These are phyloP conservation scores for Brassica incana DNA, from an alignment of 345 rosid species.

Conservation along the genomic window DNA sequence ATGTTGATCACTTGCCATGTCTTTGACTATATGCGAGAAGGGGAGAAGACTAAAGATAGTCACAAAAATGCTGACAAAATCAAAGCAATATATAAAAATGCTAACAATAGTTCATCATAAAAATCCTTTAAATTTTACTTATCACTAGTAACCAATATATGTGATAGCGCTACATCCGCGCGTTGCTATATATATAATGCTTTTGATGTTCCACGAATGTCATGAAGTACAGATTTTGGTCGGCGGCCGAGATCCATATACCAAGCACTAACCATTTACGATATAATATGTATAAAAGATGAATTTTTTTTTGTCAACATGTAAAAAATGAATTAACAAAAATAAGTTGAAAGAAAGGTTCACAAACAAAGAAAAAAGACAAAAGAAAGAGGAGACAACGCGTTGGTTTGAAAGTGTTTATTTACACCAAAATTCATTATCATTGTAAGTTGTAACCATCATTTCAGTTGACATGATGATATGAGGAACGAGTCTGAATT, in stretches of 20 bases:
- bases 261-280: constrained; percentile 16
- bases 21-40: no score
- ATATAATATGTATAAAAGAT: not conserved
- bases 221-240: constrained; percentile 23
- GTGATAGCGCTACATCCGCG: not conserved
- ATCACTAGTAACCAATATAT: not conserved
- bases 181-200: not conserved
- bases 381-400: constrained; percentile 27
- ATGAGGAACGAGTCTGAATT: constrained; percentile 19
- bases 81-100: no score
- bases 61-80: no score
- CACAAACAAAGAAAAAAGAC: not conserved
- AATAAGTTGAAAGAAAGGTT: not conserved
- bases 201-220: constrained; percentile 29
- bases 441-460: constrained; percentile 17
- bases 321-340: not conserved
- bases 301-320: no score
- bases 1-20: no score
- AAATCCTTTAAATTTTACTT: not conserved
- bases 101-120: no score
- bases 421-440: constrained; percentile 16
- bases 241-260: constrained; percentile 31
- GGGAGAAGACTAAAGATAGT: no score
- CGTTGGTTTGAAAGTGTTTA: constrained; percentile 39
- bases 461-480: constrained; percentile 28